Evolutionary conservation across 495 filamentous ascomycete genomes (phyloP), one percentile per base, ranked within the genome.

Genomic region (Penicillium nucicola): DNA sequence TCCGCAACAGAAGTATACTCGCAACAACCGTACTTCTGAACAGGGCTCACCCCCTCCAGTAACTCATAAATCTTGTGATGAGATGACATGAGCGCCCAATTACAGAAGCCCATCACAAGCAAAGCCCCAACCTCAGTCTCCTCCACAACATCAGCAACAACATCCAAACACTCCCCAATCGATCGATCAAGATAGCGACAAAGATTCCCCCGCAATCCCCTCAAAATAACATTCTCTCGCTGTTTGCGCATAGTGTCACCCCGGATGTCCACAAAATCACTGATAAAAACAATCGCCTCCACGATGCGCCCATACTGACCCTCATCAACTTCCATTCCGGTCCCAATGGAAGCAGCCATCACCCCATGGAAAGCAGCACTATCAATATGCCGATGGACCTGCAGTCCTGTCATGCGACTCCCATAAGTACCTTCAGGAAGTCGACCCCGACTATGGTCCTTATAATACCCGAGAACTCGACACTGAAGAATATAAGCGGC

Each of bases 51-150:
- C 6, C 55, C 52, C 6, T 56, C 38, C 4, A 53, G 6, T 4
- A 57, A 11, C 31, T 64, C 60, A 43, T 52, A 66, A 4, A 57
- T 20, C 23, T 63, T 63, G 36, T 66, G 63, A 30, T 66, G 60
- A 6, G 55, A 56, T 1, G 42, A 41, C 37, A 64, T 50, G 18
- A 63, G 37, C 6, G 50, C 47, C 60, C 63, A 64, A 22, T 63
- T 66, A 28, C 60, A 63, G 30, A 50, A 61, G 7, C 54, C 57
- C 49, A 63, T 52, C 4, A 55, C 19, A 1, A 55, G 49, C 32
- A 60, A 9, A 0, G 58, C 61, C 12, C 44, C 25, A 1, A 55
- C 3, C n/a, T 48, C 28, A 1, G 28, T 52, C 1, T 41, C 45
- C 15, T 44, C 22, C 20, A 58, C 37, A 8, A 48, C 43, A 4